Conservation (phyloP, 331 rosid genomes). For the Telfairia occidentalis region DNA sequence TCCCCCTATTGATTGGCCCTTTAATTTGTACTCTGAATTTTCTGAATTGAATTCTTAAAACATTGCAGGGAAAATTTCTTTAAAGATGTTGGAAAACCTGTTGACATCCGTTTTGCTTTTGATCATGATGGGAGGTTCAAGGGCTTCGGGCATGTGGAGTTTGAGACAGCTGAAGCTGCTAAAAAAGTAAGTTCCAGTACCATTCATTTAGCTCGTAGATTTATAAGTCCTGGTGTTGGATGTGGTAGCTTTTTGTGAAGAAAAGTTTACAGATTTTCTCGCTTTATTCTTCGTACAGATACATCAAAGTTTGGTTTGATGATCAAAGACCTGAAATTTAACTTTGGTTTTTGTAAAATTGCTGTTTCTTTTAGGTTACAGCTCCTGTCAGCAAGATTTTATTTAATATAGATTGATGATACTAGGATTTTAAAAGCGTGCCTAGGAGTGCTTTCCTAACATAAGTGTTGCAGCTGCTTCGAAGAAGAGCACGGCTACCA, state of each 20-base stretch:
- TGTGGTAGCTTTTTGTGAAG: background rate
- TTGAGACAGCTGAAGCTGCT: conserved; percentile 52
- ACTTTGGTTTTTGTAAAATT: background rate
- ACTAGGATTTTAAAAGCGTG: no score
- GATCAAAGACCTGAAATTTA: no score
- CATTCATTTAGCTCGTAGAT: background rate
- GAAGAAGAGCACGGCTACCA: no score
- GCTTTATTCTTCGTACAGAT: no score
- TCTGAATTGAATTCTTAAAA: background rate
- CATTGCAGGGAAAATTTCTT: conserved; percentile 53
- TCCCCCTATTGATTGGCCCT: background rate
- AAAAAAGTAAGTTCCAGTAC: conserved; percentile 27
- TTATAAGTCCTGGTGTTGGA: background rate
- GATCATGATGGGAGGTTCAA: conserved; percentile 39
- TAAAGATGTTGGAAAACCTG: conserved; percentile 49
- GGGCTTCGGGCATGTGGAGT: conserved; percentile 87
- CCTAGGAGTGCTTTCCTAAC: no score
- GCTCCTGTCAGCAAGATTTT: no score
- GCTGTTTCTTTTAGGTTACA: background rate
- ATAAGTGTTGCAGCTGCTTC: no score
- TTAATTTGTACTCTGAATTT: background rate
- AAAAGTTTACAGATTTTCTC: no score
- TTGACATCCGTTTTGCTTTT: conserved; percentile 50
- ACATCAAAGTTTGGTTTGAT: no score
- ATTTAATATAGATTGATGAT: no score